Percentiles rank a stretch among this genome's conserved stretches.
Evolutionary conservation across 352 stramenopile genomes (phyloP).

Genomic region (Pythium brachiatum): DNA sequence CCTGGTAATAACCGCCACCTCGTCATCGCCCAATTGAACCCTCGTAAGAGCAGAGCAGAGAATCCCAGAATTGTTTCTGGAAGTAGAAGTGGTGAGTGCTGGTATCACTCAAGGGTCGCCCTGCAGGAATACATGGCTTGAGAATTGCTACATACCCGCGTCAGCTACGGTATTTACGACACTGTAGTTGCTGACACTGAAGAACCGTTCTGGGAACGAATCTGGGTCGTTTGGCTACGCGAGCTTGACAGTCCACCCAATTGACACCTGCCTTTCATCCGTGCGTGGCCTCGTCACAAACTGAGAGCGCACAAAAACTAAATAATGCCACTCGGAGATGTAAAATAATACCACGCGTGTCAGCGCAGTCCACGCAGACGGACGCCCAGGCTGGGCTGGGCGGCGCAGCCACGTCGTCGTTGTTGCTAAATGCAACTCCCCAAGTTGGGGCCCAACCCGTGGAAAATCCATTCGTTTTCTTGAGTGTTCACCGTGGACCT

Average conservation of each 20-base stretch:
- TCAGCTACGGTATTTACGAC: not conserved
- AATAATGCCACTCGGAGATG: too few species aligned
- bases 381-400: not conserved
- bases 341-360: not conserved
- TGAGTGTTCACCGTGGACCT: too few species aligned
- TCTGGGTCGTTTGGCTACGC: not conserved
- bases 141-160: not conserved
- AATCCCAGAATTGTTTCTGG: conserved; percentile 7
- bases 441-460: too few species aligned
- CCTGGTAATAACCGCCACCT: not conserved
- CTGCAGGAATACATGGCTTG: not conserved
- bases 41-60: not conserved
- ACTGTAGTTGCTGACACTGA: not conserved
- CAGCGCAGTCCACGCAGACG: not conserved
- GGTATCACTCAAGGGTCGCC: not conserved
- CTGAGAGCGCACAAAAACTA: not conserved
- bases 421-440: too few species aligned
- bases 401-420: too few species aligned
- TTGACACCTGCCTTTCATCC: not conserved
- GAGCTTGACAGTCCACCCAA: not conserved
- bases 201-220: conserved; percentile 5
- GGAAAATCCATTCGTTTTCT: too few species aligned
- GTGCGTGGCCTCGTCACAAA: not conserved
- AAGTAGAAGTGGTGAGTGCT: not conserved
- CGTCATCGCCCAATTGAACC: not conserved